Conservation (phyloP, 495 filamentous ascomycete genomes). For the Letharia columbiana region DNA sequence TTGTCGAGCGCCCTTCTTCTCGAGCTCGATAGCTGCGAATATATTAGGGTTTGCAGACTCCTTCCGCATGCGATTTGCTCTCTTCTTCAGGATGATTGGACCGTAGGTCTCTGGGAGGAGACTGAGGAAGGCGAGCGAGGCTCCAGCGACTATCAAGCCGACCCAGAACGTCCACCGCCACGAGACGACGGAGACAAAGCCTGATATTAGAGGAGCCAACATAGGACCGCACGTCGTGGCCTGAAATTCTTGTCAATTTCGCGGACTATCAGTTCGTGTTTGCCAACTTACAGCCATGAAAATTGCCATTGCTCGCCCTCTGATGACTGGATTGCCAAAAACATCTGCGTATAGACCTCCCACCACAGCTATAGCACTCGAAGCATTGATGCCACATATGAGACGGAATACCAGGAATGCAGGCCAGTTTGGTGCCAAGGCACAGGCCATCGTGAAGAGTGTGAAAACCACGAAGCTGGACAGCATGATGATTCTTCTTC, state of each 20-base stretch:
- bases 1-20: slow-evolving; percentile 38
- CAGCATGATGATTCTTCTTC: slow-evolving; percentile 54
- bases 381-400: slow-evolving; percentile 55
- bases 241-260: slow-evolving; percentile 31
- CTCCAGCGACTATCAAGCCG: slow-evolving; percentile 48
- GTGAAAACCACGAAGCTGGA: slow-evolving; percentile 55
- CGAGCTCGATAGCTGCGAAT: slow-evolving; percentile 39
- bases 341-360: slow-evolving; percentile 71
- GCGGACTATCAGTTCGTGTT: background rate
- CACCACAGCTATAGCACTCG: slow-evolving; percentile 59
- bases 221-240: slow-evolving; percentile 59
- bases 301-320: slow-evolving; percentile 61
- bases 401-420: slow-evolving; percentile 60
- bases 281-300: slow-evolving; percentile 58
- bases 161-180: slow-evolving; percentile 64
- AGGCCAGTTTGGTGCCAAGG: slow-evolving; percentile 59
- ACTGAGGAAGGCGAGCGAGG: slow-evolving; percentile 37
- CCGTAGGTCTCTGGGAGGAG: slow-evolving; percentile 61
- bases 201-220: slow-evolving; percentile 59
- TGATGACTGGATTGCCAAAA: slow-evolving; percentile 46
- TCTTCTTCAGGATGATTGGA: slow-evolving; percentile 55
- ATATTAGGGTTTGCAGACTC: slow-evolving; percentile 48
- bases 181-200: slow-evolving; percentile 48
- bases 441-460: slow-evolving; percentile 59
- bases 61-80: slow-evolving; percentile 57